Conservation (phyloP, 2,329 filamentous ascomycete species). For the Paramyrothecium sp. region DNA sequence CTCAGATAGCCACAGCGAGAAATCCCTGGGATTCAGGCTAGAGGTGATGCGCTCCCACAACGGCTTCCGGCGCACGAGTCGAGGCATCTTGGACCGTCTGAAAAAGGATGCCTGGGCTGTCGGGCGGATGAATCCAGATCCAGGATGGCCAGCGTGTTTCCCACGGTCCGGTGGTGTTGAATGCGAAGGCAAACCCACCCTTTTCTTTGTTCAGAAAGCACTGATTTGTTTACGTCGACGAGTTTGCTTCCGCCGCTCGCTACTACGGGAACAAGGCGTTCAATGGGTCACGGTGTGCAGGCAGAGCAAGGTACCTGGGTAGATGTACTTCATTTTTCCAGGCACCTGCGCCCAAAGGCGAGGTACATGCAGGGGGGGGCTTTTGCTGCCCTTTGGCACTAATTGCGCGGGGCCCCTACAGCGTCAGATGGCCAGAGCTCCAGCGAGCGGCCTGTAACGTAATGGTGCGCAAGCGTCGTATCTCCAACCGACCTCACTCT, state of each 20-base stretch:
- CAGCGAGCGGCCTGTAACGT: neutral
- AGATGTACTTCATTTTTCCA: neutral
- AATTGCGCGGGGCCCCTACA: neutral
- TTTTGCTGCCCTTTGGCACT: neutral
- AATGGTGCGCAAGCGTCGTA: neutral
- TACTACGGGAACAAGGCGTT: neutral
- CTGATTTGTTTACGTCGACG: neutral
- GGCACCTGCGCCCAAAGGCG: neutral
- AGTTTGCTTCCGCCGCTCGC: neutral
- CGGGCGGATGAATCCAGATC: neutral
- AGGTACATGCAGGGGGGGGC: neutral
- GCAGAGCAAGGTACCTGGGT: neutral
- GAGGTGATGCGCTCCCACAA: constrained; percentile 77
- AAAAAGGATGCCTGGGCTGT: neutral
- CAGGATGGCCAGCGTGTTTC: neutral
- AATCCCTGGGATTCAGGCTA: constrained; percentile 83
- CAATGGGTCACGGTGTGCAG: too few species aligned
- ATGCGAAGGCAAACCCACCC: neutral
- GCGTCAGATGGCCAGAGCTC: neutral
- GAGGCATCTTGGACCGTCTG: constrained; percentile 53
- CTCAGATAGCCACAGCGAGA: constrained; percentile 86
- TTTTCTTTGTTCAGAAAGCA: neutral
- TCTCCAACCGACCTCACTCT: neutral
- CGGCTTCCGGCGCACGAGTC: constrained; percentile 78
- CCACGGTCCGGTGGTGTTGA: neutral